Evolutionary conservation across 2,329 filamentous ascomycete species (phyloP).

Genomic region (Periconia sp.): DNA sequence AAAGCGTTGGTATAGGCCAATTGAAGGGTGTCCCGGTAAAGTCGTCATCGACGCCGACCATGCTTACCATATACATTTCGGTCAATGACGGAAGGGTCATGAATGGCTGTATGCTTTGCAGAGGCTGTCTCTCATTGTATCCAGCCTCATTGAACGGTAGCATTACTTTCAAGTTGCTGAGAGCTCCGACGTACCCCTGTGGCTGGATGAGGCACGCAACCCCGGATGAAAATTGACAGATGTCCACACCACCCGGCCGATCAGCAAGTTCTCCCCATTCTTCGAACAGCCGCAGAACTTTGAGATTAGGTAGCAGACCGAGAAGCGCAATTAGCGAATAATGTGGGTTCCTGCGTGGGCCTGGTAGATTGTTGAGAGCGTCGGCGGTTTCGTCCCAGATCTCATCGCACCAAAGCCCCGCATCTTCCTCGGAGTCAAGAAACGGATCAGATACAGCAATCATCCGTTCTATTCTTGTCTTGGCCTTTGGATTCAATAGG

Average conservation of each 20-base stretch:
- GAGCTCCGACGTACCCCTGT: constrained; percentile 15
- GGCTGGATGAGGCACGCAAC: too few species aligned
- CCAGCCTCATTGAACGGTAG: constrained; percentile 38
- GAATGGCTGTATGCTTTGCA: constrained; percentile 38
- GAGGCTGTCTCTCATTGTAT: constrained; percentile 31
- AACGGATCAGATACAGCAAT: too few species aligned
- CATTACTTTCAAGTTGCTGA: constrained; percentile 32
- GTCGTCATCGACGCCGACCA: constrained; percentile 38
- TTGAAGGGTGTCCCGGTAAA: constrained; percentile 36
- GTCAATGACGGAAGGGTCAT: constrained; percentile 31
- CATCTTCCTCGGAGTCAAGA: constrained; percentile 14
- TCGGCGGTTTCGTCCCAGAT: too few species aligned
- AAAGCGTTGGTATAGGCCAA: constrained; percentile 27
- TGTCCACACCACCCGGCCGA: too few species aligned
- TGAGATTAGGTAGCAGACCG: constrained; percentile 36
- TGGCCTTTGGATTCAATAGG: too few species aligned
- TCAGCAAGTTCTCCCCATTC: constrained; percentile 38
- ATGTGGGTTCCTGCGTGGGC: too few species aligned
- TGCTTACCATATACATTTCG: constrained; percentile 38
- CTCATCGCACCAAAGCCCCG: constrained; percentile 33
- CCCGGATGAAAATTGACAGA: too few species aligned
- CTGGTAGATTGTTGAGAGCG: too few species aligned
- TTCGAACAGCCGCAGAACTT: constrained; percentile 31
- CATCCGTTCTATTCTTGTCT: too few species aligned
- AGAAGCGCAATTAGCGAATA: constrained; percentile 33